Base-by-base conservation (phyloP, 129 eudicot genomes). In the Heracleum sosnowskyi region DNA sequence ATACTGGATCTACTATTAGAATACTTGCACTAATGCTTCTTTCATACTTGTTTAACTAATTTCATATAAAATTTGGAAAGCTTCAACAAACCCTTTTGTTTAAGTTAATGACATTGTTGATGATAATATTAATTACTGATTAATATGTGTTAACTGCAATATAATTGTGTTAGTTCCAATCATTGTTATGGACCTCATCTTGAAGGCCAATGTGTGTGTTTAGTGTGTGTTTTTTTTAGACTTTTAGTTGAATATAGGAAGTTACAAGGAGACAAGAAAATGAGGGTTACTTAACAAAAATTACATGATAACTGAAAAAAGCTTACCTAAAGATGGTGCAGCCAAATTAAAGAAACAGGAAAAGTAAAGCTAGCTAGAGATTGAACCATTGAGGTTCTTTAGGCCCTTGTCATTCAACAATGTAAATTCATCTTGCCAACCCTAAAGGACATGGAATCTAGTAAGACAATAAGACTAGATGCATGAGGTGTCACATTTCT, bases 391-490 rank as follows among this genome's bases (percentile, higher is more conserved):
- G 71, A 78, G 81, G 76, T 81, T 39, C 34, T 79, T 84, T 20
- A 35, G 74, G 82, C 84, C 92, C 77, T 79, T 81, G 62, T 82
- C 89, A 83, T 69, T 68, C 44, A 78, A 86, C 89, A 92, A 88
- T 86, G 86, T 84, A 73, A 82, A 83, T 70, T 66, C 75, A 78
- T 35, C 70, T 76, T 69, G 73, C 20, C 26, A 35, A 80, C 84
- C 85, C 85, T 31, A 75, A 33, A 41, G 76, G 76, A 16, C 77
- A 69, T 69, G 74, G 70, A 80, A 63, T 63, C 28, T 63, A 29
- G 11, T 28, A 63, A 77, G 83, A 78, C 49, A 71, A 51, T 42
- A 77, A 35, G 49, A 60, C 57, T 41, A 80, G 86, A 84, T 29
- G 39, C 36, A 64, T 83, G 86, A 90, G 74, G 51, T 88, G 90